These are phyloP conservation scores for Platanthera zijinensis DNA, from an alignment of 106 monocot species.

Conservation along the genomic window DNA sequence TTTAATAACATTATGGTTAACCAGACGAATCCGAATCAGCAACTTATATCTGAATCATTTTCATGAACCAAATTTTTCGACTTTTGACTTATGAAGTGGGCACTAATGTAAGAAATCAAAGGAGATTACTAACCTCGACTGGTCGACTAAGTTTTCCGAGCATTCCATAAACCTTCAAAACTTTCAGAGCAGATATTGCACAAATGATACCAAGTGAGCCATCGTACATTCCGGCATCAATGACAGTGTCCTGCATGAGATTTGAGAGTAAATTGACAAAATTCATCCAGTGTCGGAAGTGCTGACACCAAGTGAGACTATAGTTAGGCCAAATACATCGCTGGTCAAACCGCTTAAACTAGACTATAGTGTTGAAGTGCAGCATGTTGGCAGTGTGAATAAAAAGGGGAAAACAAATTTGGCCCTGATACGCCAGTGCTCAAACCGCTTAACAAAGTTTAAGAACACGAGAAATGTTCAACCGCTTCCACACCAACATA, in stretches of 20 bases:
- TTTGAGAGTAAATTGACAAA: background rate
- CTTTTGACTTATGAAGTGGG: background rate
- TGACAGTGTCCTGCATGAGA: conserved; percentile 75
- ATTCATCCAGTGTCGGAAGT: background rate
- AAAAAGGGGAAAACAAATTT: too few species aligned
- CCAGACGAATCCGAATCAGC: background rate
- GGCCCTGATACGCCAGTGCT: too few species aligned
- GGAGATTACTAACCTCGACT: conserved; percentile 55
- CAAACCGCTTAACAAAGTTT: too few species aligned
- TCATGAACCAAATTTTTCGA: background rate
- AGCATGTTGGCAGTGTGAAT: too few species aligned
- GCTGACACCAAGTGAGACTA: too few species aligned
- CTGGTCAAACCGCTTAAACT: too few species aligned
- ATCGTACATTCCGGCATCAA: conserved; percentile 95
- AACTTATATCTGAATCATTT: background rate
- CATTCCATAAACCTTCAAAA: conserved; percentile 46
- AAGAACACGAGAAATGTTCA: too few species aligned
- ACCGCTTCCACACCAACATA: too few species aligned
- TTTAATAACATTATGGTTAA: background rate
- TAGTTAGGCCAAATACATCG: too few species aligned
- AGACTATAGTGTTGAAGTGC: too few species aligned
- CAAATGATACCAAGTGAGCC: conserved; percentile 76
- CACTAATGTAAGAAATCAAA: background rate
- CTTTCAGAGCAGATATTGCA: conserved; percentile 86
- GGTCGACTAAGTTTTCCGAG: conserved; percentile 53